Conservation (phyloP, 2,329 filamentous ascomycete species). For the Ustulina deusta region DNA sequence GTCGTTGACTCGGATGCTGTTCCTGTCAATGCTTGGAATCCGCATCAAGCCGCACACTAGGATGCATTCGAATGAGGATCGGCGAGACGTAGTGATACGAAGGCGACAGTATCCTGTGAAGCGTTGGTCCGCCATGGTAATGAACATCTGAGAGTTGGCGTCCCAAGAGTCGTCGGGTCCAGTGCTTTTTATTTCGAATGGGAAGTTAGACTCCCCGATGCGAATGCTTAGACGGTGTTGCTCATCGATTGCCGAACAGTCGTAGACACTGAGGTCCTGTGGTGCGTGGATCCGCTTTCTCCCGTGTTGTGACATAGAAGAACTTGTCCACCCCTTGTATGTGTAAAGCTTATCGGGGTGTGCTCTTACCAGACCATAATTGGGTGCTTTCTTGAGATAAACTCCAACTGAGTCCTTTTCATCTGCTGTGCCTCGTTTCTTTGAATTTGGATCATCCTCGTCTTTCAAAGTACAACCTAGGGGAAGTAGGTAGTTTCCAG, state of each 20-base stretch:
- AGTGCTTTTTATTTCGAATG: not conserved
- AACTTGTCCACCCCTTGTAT: conserved; percentile 24
- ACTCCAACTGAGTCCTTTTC: conserved; percentile 26
- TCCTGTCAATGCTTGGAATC: conserved; percentile 22
- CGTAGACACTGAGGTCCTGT: conserved; percentile 13
- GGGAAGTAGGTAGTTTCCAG: conserved; percentile 23
- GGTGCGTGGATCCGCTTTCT: conserved; percentile 17
- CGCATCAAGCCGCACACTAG: conserved; percentile 23
- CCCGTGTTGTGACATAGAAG: conserved; percentile 14
- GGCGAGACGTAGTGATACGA: conserved; percentile 16
- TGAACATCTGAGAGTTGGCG: not conserved
- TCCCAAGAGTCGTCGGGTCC: not conserved
- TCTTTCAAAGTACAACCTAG: conserved; percentile 19
- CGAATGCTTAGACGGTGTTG: conserved; percentile 27
- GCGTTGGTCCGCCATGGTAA: conserved; percentile 11
- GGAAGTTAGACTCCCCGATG: not conserved
- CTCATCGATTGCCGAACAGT: conserved; percentile 20
- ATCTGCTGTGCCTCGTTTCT: not conserved
- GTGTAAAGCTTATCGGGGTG: conserved; percentile 20
- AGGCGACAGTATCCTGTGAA: conserved; percentile 29
- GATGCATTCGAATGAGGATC: conserved; percentile 21
- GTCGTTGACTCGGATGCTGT: conserved; percentile 24
- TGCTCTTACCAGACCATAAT: conserved; percentile 20
- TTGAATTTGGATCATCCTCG: not conserved
- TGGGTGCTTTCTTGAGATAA: conserved; percentile 25